phyloP scores from a whole-genome alignment of 345 rosid genomes.

The Boechera stricta region DNA sequence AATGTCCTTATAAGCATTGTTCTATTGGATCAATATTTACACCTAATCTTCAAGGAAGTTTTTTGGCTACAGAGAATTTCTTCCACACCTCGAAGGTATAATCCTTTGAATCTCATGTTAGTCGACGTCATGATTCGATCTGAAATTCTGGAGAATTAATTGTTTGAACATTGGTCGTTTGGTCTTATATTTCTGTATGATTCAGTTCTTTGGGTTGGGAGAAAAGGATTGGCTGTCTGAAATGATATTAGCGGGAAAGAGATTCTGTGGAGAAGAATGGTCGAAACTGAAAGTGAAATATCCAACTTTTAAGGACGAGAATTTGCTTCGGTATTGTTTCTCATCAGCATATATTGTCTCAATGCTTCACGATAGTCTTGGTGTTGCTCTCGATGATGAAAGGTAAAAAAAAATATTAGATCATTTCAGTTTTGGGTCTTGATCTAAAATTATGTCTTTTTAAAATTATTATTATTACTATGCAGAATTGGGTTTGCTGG shows the following conservation, averaged over 20 bases:
- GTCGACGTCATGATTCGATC: constrained; percentile 6
- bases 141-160: constrained; percentile 17
- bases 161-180: neutral
- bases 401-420: constrained; percentile 47
- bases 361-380: constrained; percentile 88
- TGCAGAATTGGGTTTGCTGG: constrained; percentile 66
- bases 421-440: neutral
- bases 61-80: constrained; percentile 88
- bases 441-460: neutral
- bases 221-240: constrained; percentile 65
- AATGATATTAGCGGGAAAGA: constrained; percentile 65
- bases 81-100: constrained; percentile 88
- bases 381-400: constrained; percentile 63
- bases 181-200: constrained; percentile 26
- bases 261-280: constrained; percentile 88
- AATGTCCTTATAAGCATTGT: constrained; percentile 66
- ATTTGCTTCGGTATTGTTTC: constrained; percentile 75
- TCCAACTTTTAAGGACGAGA: constrained; percentile 63
- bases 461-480: neutral
- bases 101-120: neutral
- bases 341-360: constrained; percentile 91
- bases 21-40: constrained; percentile 77
- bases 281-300: constrained; percentile 62
- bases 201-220: constrained; percentile 76
- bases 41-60: constrained; percentile 78